Base-by-base conservation (phyloP, 768 basidiomycete species). In the Boletus tomentosulus region DNA sequence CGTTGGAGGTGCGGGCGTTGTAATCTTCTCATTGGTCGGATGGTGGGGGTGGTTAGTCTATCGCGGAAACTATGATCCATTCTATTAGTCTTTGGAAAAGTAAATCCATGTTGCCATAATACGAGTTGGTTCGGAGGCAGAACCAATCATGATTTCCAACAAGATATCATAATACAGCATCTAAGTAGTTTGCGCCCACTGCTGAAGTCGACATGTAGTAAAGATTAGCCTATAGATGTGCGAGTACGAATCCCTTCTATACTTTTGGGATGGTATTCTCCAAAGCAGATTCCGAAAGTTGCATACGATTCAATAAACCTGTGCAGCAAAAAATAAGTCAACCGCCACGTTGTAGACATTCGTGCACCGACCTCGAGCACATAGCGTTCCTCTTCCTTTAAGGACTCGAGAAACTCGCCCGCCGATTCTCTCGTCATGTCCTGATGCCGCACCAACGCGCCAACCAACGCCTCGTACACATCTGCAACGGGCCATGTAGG, bases 401-500 rank as follows among this genome's bases (percentile, higher is more conserved):
- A 71, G 43, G 84, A 76, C 73, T 98, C 95, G 28, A 99, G 74
- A 69, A 85, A 93, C 50, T 80, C 81, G 37, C 86, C 90, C 3
- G 96, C 97, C 35, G 76, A 68, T 51, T 81, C 77, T 43, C 76
- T 73, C 12, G 83, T 78, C 66, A 82, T 75, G 15, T 84, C 84
- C 56, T 86, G 84, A 63, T 85, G 84, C 66, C 84, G 83, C 27
- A 79, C 80, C 57, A 98, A 74, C 3, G 92, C 89, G 19, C 83
- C 83, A 22, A 95, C 86, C 46, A 99, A 77, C 0, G 97, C 91
- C 71, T 96, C 88, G 64, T 90, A 96, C 6, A 99, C 93, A 65
- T 98, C 97, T 2, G 97, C 94, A 22, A 98, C 96, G n/a, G 97
- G 97, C 96, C 95, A 97, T 27, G 96, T 98, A 35, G 96, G 97